These are phyloP conservation scores for Hippophae tibetana DNA, from an alignment of 306 rosid genomes.

Conservation along the genomic window DNA sequence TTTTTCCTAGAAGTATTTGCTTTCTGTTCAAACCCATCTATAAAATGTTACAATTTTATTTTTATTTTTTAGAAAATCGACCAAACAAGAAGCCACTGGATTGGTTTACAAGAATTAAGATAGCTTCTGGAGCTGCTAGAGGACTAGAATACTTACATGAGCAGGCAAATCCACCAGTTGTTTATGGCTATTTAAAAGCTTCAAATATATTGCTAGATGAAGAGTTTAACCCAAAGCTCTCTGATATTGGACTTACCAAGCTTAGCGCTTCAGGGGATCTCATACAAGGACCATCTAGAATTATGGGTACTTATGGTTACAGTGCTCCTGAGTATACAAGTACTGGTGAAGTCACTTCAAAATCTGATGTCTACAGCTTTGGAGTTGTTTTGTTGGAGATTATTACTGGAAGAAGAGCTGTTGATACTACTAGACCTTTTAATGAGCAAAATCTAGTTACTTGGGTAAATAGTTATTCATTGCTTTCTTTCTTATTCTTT, in stretches of 20 bases:
- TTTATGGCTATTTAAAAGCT: slow-evolving; percentile 62
- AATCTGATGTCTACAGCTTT: slow-evolving; percentile 78
- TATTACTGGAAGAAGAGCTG: slow-evolving; percentile 69
- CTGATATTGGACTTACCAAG: slow-evolving; percentile 72
- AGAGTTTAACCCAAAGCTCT: slow-evolving; percentile 52
- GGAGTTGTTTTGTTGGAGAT: slow-evolving; percentile 84
- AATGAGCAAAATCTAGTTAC: slow-evolving; percentile 79
- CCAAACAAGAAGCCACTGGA: slow-evolving; percentile 37
- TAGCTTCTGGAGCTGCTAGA: slow-evolving; percentile 53
- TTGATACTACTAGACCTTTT: slow-evolving; percentile 59
- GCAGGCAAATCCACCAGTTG: slow-evolving; percentile 60
- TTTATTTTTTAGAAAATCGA: slow-evolving; percentile 21
- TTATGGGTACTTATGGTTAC: slow-evolving; percentile 78
- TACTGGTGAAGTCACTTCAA: slow-evolving; percentile 50
- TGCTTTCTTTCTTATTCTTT: no score
- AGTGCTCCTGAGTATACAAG: slow-evolving; percentile 80
- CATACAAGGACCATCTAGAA: slow-evolving; percentile 48
- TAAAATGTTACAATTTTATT: neutral
- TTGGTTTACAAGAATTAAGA: slow-evolving; percentile 66
- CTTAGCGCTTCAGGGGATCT: slow-evolving; percentile 46
- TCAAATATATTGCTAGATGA: slow-evolving; percentile 65
- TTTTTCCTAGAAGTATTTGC: neutral
- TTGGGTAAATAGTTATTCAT: slow-evolving; percentile 42
- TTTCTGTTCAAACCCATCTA: neutral
- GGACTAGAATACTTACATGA: slow-evolving; percentile 89